Evolutionary conservation across 2,329 filamentous ascomycete genomes (phyloP).

Genomic region (Colletotrichum sp.): DNA sequence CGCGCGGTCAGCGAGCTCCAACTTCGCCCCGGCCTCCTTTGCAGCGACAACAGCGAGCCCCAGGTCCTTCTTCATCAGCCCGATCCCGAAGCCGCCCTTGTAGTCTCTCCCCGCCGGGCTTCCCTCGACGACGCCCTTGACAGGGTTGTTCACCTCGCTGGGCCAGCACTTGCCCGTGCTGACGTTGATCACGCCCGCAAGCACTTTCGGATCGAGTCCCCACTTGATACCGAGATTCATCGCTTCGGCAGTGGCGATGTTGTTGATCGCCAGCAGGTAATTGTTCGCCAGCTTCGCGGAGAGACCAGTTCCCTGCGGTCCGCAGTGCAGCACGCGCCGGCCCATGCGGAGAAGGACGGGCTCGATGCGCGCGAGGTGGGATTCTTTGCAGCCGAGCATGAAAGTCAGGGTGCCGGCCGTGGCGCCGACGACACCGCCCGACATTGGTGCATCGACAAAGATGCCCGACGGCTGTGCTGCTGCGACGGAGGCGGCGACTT

Average conservation of each 20-base stretch:
- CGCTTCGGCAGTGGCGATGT: constrained; percentile 73
- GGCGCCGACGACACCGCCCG: constrained; percentile 92
- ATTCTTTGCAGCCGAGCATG: constrained; percentile 80
- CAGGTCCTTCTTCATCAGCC: constrained; percentile 82
- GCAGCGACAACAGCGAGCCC: constrained; percentile 76
- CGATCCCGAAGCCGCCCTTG: constrained; percentile 76
- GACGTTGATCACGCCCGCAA: constrained; percentile 88
- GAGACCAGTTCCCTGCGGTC: constrained; percentile 82
- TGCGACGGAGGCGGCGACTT: constrained; percentile 73
- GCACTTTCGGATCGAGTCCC: constrained; percentile 65
- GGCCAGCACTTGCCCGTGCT: constrained; percentile 97
- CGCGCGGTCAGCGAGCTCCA: constrained; percentile 69
- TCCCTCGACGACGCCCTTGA: constrained; percentile 79
- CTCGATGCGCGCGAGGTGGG: constrained; percentile 68
- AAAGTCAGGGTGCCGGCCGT: constrained; percentile 89
- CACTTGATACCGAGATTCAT: constrained; percentile 69
- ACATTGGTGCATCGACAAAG: constrained; percentile 97
- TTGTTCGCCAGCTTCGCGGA: constrained; percentile 97
- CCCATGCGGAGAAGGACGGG: constrained; percentile 83
- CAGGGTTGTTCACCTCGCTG: constrained; percentile 93
- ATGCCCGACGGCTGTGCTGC: constrained; percentile 58
- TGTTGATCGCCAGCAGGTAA: constrained; percentile 92
- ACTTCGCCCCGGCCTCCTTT: constrained; percentile 66
- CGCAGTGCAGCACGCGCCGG: constrained; percentile 83
- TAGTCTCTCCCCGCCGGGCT: constrained; percentile 81